Conservation (phyloP, 768 basidiomycete species). For the Gloeophyllum trabeum region DNA sequence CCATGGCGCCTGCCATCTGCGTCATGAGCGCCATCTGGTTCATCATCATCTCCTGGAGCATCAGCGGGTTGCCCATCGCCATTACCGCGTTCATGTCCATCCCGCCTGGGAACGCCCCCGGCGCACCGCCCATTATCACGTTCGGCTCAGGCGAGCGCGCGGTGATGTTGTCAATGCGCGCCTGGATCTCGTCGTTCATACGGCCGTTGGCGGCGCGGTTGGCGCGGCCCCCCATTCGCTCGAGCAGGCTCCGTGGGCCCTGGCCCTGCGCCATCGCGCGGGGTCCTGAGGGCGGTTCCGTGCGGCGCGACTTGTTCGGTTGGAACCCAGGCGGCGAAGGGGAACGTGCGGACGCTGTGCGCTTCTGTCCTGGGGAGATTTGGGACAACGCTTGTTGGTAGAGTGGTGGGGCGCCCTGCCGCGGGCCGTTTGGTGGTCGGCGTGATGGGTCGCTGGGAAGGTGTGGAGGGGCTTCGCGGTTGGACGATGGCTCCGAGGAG, state of each 20-base stretch:
- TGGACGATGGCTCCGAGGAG: slow-evolving; percentile 17
- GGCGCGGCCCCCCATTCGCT: slow-evolving; percentile 61
- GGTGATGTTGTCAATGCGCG: slow-evolving; percentile 71
- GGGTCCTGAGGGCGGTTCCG: slow-evolving; percentile 75
- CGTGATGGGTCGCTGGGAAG: slow-evolving; percentile 28
- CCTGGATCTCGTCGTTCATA: slow-evolving; percentile 55
- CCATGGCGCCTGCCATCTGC: slow-evolving; percentile 81
- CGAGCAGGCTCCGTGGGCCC: slow-evolving; percentile 59
- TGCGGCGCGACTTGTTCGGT: slow-evolving; percentile 59
- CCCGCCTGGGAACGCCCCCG: slow-evolving; percentile 12
- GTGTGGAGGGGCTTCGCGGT: slow-evolving; percentile 20
- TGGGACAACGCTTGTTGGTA: slow-evolving; percentile 72
- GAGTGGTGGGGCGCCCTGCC: slow-evolving; percentile 33
- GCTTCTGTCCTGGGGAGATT: slow-evolving; percentile 53
- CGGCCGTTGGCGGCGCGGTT: slow-evolving; percentile 4
- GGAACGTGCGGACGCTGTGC: slow-evolving; percentile 54
- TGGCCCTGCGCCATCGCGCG: slow-evolving; percentile 62
- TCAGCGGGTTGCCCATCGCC: slow-evolving; percentile 51
- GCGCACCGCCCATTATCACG: slow-evolving; percentile 14
- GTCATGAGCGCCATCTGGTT: slow-evolving; percentile 90
- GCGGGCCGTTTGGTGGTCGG: slow-evolving; percentile 34
- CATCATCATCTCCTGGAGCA: slow-evolving; percentile 87
- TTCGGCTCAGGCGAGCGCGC: slow-evolving; percentile 18
- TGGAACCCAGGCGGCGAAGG: slow-evolving; percentile 48
- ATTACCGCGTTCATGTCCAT: slow-evolving; percentile 60